A percentile compares a stretch with the other conserved stretches of the same genome.
These are phyloP conservation scores for Tuber umbilicatum DNA, from an alignment of 495 filamentous ascomycete genomes.

Conservation along the genomic window DNA sequence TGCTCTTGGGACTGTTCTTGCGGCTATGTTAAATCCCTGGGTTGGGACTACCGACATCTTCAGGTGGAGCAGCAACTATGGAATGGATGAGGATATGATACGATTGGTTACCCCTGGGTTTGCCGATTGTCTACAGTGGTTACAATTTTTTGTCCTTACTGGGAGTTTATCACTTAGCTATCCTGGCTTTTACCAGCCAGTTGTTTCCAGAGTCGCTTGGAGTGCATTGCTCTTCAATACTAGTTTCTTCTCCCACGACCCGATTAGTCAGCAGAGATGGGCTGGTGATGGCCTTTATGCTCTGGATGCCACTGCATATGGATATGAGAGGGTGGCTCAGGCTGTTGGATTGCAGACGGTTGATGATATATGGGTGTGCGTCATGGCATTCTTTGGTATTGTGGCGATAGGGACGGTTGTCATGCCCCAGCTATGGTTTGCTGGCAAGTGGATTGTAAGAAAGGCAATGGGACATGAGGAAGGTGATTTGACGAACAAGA, in stretches of 20 bases:
- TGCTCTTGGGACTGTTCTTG: conserved; percentile 70
- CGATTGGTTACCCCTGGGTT: conserved; percentile 93
- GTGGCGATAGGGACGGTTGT: conserved; percentile 62
- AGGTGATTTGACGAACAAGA: conserved; percentile 82
- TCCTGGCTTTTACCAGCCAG: conserved; percentile 90
- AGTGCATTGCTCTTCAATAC: conserved; percentile 87
- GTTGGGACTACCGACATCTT: conserved; percentile 75
- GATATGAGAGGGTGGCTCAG: conserved; percentile 70
- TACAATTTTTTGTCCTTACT: conserved; percentile 85
- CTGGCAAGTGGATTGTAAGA: conserved; percentile 65
- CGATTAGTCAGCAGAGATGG: conserved; percentile 50
- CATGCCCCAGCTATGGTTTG: conserved; percentile 71
- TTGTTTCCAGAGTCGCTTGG: conserved; percentile 80
- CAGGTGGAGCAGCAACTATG: conserved; percentile 92
- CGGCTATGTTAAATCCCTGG: conserved; percentile 88
- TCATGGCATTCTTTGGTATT: conserved; percentile 75
- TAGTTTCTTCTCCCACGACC: conserved; percentile 68
- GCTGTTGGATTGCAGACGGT: conserved; percentile 70
- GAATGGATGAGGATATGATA: conserved; percentile 83
- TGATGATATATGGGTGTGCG: conserved; percentile 85
- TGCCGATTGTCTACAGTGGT: conserved; percentile 93
- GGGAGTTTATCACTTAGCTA: conserved; percentile 81
- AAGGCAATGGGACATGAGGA: conserved; percentile 63
- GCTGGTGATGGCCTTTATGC: conserved; percentile 72
- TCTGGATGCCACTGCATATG: conserved; percentile 59